Conservation (phyloP, 2,329 filamentous ascomycete species). For the Xylaria sp. region DNA sequence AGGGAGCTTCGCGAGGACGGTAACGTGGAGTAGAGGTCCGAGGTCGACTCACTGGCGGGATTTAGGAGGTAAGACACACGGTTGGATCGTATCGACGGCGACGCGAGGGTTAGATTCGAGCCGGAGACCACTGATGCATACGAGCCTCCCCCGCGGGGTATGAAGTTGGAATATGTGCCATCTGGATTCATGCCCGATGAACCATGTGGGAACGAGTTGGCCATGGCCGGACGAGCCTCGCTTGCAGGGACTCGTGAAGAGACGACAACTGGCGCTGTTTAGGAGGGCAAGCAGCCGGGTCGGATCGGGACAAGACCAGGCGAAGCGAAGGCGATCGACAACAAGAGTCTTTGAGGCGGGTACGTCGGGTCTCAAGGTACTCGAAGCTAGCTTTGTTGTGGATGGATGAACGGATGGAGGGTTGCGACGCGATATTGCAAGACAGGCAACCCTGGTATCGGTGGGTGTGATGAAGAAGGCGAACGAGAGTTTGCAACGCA, state of each 20-base stretch:
- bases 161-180: constrained; percentile 48
- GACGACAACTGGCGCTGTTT: not conserved
- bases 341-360: constrained; percentile 1
- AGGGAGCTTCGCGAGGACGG: constrained; percentile 44
- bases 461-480: not conserved
- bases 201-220: constrained; percentile 56
- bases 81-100: constrained; percentile 51
- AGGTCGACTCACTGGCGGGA: constrained; percentile 55
- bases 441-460: not conserved
- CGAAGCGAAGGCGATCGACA: constrained; percentile 4
- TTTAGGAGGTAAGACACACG: constrained; percentile 67
- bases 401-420: too few relatives aligned
- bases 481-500: not conserved
- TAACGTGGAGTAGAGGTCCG: constrained; percentile 47
- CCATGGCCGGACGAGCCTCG: constrained; percentile 49
- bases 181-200: constrained; percentile 51
- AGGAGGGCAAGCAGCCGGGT: not conserved
- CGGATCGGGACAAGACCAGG: not conserved
- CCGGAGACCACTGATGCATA: constrained; percentile 57
- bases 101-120: constrained; percentile 43
- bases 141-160: constrained; percentile 53
- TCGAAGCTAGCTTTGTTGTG: not conserved
- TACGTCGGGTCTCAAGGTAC: constrained; percentile 9
- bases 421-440: constrained; percentile 1
- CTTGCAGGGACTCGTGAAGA: constrained; percentile 33